Evolutionary conservation across 2,329 filamentous ascomycete species (phyloP), one percentile per base, ranked within the genome.

Genomic region (Talaromyces sp.): DNA sequence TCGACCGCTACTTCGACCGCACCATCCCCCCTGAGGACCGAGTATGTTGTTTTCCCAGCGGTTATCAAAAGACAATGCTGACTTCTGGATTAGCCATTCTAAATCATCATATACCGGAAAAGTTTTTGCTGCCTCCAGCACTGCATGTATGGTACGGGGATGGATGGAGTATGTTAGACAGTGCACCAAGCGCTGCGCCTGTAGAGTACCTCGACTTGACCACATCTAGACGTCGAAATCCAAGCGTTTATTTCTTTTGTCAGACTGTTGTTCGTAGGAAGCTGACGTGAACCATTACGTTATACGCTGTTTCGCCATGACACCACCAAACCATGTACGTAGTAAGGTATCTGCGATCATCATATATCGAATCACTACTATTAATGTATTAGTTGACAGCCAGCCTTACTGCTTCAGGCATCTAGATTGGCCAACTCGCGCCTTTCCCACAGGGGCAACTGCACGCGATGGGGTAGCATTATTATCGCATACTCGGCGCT

Each of bases 21-120:
- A 80, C 83, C 72, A 77, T 87, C 65, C 74, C 85, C 63, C 82
- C 85, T 21, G 84, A 87, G 79, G 85, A 88, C 75, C 87, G 87
- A 75, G 77, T 79, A 68, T 57, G 50, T 26, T 4, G 27, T 12
- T 35, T 46, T 4, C n/a, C 12, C 9, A 10, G 48, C 3, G 19
- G 9, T 27, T 53, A 27, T 26, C 9, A 3, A 19, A 50, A 41
- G 46, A 6, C n/a, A 7, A 38, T 31, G 57, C 70, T 74, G 54
- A 73, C 62, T 31, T 56, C 27, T 48, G 31, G 12, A 46, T 32
- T 27, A 75, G 73, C 72, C 73, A 59, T 75, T 74, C 65, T 75
- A 74, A 74, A 71, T 62, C 56, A 31, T 5, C 58, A 21, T 31
- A 24, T 46, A 19, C 24, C 43, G 43, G 54, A 54, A 52, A 53